phyloP scores from a whole-genome alignment of 768 basidiomycete genomes.

The Leccinum sublutescens region DNA sequence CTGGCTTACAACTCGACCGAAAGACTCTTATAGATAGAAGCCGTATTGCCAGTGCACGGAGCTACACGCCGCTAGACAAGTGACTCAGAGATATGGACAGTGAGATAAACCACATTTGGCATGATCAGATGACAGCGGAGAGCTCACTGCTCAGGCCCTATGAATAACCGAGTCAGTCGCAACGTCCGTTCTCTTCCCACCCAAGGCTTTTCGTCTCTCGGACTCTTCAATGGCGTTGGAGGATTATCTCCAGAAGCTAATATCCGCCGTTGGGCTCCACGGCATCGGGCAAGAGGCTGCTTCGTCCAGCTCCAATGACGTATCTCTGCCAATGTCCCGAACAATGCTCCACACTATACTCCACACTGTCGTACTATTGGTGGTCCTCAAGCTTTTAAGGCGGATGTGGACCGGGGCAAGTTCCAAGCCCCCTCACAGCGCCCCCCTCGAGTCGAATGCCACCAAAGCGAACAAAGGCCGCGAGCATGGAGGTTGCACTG shows the following conservation, averaged over 20 bases:
- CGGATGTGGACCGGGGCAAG: slow-evolving; percentile 8
- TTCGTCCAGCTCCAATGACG: slow-evolving; percentile 23
- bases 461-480: slow-evolving; percentile 23
- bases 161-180: neutral
- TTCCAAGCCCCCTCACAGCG: neutral
- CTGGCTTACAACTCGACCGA: neutral
- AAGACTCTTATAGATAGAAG: neutral
- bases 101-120: neutral
- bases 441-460: neutral
- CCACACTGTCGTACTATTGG: slow-evolving; percentile 12
- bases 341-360: slow-evolving; percentile 19
- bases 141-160: neutral
- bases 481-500: slow-evolving; percentile 22
- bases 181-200: slow-evolving; percentile 2
- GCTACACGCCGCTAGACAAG: neutral
- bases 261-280: slow-evolving; percentile 6
- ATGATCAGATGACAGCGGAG: slow-evolving; percentile 6
- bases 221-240: slow-evolving; percentile 7
- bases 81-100: neutral
- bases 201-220: neutral
- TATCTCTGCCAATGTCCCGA: slow-evolving; percentile 7
- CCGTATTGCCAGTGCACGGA: neutral
- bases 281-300: neutral
- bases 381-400: slow-evolving; percentile 10
- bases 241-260: slow-evolving; percentile 9